phyloP scores from a whole-genome alignment of 2,329 filamentous ascomycete species.

The Fusarium staphyleae region DNA sequence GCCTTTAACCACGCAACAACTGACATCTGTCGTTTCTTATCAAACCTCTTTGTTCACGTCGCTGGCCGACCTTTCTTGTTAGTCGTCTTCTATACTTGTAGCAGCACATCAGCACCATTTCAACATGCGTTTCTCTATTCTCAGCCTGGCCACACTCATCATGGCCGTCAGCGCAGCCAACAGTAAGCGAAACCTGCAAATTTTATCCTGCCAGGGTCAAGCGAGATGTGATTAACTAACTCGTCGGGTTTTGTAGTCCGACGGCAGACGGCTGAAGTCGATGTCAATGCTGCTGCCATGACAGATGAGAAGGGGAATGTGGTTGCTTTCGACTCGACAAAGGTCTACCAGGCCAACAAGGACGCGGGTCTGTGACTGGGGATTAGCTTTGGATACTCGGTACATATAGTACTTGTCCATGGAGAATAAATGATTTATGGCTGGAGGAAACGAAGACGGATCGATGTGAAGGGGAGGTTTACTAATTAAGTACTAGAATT shows the following conservation, averaged over 20 bases:
- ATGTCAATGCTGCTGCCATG: slow-evolving; percentile 55
- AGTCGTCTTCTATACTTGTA: slow-evolving; percentile 20
- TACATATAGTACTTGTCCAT: background rate
- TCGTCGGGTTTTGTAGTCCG: slow-evolving; percentile 12
- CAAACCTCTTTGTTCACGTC: slow-evolving; percentile 48
- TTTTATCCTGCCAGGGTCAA: background rate
- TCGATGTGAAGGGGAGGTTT: background rate
- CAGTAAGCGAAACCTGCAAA: slow-evolving; percentile 32
- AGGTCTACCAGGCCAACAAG: slow-evolving; percentile 52
- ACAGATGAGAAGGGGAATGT: slow-evolving; percentile 54
- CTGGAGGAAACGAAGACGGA: background rate
- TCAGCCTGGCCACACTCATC: slow-evolving; percentile 56
- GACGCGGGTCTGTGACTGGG: slow-evolving; percentile 47
- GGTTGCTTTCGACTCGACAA: slow-evolving; percentile 52
- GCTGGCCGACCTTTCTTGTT: slow-evolving; percentile 58
- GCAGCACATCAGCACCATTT: slow-evolving; percentile 30
- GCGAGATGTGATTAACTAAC: slow-evolving; percentile 10
- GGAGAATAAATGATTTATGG: background rate
- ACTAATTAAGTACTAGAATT: background rate
- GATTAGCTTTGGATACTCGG: too few relatives aligned
- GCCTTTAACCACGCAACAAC: slow-evolving; percentile 5
- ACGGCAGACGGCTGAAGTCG: slow-evolving; percentile 30
- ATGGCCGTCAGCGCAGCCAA: slow-evolving; percentile 53
- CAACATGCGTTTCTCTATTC: slow-evolving; percentile 62
- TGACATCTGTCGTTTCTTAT: slow-evolving; percentile 8